phyloP scores from a whole-genome alignment of 1,139 yeast species.

The Hyphopichia fennica region DNA sequence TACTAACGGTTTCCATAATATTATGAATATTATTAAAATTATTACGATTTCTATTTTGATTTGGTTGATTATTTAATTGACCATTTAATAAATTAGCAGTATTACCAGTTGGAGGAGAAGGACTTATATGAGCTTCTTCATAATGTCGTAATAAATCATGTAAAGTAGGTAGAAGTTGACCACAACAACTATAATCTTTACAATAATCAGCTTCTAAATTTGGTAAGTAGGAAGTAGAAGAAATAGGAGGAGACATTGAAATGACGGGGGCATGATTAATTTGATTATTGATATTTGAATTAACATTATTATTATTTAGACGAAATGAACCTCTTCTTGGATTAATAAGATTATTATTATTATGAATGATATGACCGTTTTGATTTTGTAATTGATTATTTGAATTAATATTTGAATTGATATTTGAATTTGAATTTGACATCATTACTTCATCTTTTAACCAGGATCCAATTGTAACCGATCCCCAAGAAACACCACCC shows the following conservation, averaged over 20 bases:
- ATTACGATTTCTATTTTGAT: conserved; percentile 35
- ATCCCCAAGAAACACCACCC: conserved; percentile 99
- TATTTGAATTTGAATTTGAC: conserved; percentile 27
- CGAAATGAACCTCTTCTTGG: conserved; percentile 48
- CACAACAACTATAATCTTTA: conserved; percentile 95
- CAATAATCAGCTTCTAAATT: conserved; percentile 94
- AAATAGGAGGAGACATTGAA: conserved; percentile 63
- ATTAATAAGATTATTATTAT: conserved; percentile 33
- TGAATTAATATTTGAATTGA: conserved; percentile 11
- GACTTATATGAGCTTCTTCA: conserved; percentile 92
- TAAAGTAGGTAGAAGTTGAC: conserved; percentile 83
- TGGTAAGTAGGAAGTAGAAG: conserved; percentile 76
- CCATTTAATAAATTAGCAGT: conserved; percentile 29
- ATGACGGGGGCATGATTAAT: conserved; percentile 16
- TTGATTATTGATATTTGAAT: conserved; percentile 13
- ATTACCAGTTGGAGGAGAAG: conserved; percentile 52
- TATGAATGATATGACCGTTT: too few species aligned
- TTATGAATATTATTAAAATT: conserved; percentile 45
- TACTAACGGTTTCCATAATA: conserved; percentile 74
- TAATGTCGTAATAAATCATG: conserved; percentile 93
- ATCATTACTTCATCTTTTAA: conserved; percentile 84
- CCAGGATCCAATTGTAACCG: conserved; percentile 94
- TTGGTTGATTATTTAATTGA: conserved; percentile 27
- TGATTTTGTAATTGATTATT: not conserved
- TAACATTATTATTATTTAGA: conserved; percentile 13